Evolutionary conservation across 2,329 filamentous ascomycete species (phyloP), one percentile per base, ranked within the genome.

Genomic region (Exophiala mesophila): DNA sequence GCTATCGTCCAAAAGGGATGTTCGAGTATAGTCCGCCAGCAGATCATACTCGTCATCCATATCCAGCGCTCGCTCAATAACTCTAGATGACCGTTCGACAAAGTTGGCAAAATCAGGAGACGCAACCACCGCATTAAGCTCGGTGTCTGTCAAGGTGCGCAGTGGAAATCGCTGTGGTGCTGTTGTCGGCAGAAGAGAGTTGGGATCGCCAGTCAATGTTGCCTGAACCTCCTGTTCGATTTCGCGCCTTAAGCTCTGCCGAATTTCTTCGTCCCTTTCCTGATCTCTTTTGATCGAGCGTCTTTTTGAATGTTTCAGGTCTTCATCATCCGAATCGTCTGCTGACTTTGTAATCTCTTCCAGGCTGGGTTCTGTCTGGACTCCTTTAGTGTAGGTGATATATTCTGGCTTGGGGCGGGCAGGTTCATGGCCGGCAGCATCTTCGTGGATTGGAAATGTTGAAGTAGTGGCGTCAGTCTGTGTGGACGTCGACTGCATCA

Each of bases 51-150:
- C 88, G 59, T 95, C 84, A 59, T 95, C 84, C 24, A 51, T 38
- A 58, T 97, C 92, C 52, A 98, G 70, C 4, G 92, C 90, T 58
- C 92, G 80, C 68, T 98, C 92, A 55, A 98, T 90, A 36, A 98
- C 89, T 66, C 97, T 98, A 43, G 88, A 94, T 16, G 90, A 96
- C 55, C 88, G 80, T 58, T 98, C 92, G 20, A 98, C 80, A 59
- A 98, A 98, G 56, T 94, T 88, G 47, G 92, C 75, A 61, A 98
- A 98, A 37, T 97, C 92, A 20, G 90, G 82, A 1, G 90, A 96
- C 41, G 85, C 85, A 17, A 88, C 92, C 18, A 97, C 88, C 4
- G 90, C 92, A 53, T 85, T 81, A 28, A 96, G 71, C 63, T 98
- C 94, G 56, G 97, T 92, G 12, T 77, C 72, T 2, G 82, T 88